Evolutionary conservation across 495 filamentous ascomycete genomes (phyloP).

Genomic region (Pseudomonodictys pantanalensis): DNA sequence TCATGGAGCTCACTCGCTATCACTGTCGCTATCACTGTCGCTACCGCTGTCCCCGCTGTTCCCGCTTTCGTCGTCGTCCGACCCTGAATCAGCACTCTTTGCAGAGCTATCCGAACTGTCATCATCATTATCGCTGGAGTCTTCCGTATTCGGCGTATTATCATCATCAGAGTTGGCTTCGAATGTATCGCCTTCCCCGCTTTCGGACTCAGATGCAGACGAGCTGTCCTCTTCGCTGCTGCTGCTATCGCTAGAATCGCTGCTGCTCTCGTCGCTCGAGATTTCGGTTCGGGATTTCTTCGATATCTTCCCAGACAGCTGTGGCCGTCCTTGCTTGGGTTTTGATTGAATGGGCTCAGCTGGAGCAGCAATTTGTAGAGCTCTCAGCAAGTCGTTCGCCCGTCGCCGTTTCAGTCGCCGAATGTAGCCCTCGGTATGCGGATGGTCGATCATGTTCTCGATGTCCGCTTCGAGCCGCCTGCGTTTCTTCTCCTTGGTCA

Average conservation of each 20-base stretch:
- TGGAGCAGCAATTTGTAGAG: conserved; percentile 14
- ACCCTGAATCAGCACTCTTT: background rate
- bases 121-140: background rate
- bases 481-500: conserved; percentile 28
- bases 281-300: conserved; percentile 9
- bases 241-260: conserved; percentile 2
- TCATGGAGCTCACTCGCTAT: background rate
- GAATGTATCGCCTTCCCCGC: background rate
- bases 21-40: background rate
- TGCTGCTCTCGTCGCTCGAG: conserved; percentile 16
- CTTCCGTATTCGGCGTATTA: background rate
- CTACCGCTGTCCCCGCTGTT: background rate
- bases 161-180: conserved; percentile 11
- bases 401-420: conserved; percentile 22
- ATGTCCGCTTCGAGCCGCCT: conserved; percentile 29
- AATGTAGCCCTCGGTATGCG: conserved; percentile 22
- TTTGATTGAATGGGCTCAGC: background rate
- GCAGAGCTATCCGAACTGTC: background rate
- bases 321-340: background rate
- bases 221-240: conserved; percentile 20
- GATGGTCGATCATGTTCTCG: conserved; percentile 11
- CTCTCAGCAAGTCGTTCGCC: conserved; percentile 16
- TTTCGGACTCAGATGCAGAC: conserved; percentile 11
- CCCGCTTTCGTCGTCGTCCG: background rate
- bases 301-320: background rate